phyloP scores from a whole-genome alignment of 768 basidiomycete species.

The Udeniomyces megalosporus region DNA sequence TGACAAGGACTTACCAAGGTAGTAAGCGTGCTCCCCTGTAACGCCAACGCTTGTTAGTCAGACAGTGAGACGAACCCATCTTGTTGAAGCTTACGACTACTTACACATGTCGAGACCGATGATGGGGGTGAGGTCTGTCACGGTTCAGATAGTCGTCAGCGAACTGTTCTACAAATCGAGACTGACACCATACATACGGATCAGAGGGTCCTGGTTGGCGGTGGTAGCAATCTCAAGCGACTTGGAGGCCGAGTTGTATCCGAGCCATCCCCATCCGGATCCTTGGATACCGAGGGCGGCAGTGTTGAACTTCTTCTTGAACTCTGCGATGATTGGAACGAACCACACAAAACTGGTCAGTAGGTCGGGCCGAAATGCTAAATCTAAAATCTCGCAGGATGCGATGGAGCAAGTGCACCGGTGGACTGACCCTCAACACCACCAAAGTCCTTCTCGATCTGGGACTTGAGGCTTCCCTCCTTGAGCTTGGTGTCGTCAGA shows the following conservation, averaged over 20 bases:
- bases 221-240: constrained; percentile 85
- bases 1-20: neutral
- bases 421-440: constrained; percentile 37
- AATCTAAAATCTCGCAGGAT: too few species aligned
- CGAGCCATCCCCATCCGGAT: constrained; percentile 93
- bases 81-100: neutral
- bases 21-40: constrained; percentile 80
- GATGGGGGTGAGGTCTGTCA: constrained; percentile 68
- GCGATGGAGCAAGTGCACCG: too few species aligned
- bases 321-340: constrained; percentile 18
- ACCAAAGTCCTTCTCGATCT: constrained; percentile 52
- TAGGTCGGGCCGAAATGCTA: neutral
- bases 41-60: constrained; percentile 23
- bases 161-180: too few species aligned
- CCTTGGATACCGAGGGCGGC: constrained; percentile 77
- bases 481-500: constrained; percentile 34
- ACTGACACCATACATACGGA: constrained; percentile 36
- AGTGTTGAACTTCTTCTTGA: constrained; percentile 71
- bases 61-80: neutral
- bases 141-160: too few species aligned
- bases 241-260: constrained; percentile 48
- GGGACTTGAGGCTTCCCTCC: constrained; percentile 42
- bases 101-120: constrained; percentile 50
- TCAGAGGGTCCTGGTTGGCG: constrained; percentile 86
- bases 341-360: neutral